Conservation (phyloP, 2,329 filamentous ascomycete species). For the Talaromyces albobiverticillius region DNA sequence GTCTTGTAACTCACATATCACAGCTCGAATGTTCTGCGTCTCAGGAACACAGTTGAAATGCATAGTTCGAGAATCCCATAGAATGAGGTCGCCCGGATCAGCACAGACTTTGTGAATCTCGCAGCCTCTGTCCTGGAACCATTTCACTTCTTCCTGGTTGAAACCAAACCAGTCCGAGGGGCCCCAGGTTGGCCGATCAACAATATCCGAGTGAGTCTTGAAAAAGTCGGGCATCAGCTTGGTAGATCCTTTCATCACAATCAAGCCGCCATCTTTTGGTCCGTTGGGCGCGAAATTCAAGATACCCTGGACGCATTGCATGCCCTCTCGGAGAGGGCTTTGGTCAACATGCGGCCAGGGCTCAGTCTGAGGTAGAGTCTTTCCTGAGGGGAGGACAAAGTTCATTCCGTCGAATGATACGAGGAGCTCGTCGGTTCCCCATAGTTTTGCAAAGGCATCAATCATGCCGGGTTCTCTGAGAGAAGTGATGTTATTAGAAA, state of each 20-base stretch:
- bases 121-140: constrained; percentile 41
- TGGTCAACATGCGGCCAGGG: constrained; percentile 47
- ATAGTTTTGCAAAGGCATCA: constrained; percentile 39
- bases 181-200: neutral
- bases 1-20: neutral
- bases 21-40: neutral
- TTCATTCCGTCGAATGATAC: constrained; percentile 19
- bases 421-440: constrained; percentile 25
- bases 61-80: constrained; percentile 49
- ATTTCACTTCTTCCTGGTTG: constrained; percentile 41
- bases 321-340: constrained; percentile 34
- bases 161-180: constrained; percentile 26
- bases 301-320: constrained; percentile 40
- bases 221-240: constrained; percentile 45
- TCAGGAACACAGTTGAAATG: constrained; percentile 33
- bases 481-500: neutral
- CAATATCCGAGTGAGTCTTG: constrained; percentile 14
- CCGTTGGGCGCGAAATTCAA: constrained; percentile 44
- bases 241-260: constrained; percentile 41
- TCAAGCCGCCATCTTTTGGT: constrained; percentile 43
- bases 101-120: constrained; percentile 39
- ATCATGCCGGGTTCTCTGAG: constrained; percentile 35
- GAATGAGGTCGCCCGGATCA: constrained; percentile 43
- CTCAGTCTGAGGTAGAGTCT: constrained; percentile 23
- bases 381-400: constrained; percentile 26